These are phyloP conservation scores for Penicillium nordicum DNA, from an alignment of 2,329 filamentous ascomycete genomes.

Conservation along the genomic window DNA sequence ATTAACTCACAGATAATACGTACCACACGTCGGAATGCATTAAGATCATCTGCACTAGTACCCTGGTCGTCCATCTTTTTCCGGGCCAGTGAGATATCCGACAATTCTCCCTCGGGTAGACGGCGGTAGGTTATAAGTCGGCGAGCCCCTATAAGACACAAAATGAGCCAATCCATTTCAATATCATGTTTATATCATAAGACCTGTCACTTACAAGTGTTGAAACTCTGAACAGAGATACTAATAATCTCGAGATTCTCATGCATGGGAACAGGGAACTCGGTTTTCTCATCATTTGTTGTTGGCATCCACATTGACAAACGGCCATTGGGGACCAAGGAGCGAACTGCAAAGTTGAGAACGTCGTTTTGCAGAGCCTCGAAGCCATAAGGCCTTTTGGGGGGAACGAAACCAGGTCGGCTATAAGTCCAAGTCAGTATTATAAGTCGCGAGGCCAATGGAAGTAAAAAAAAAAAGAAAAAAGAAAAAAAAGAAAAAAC, in stretches of 20 bases:
- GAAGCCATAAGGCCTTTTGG: slow-evolving; percentile 91
- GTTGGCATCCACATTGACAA: slow-evolving; percentile 98
- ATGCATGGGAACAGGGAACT: slow-evolving; percentile 73
- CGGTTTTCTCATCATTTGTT: slow-evolving; percentile 71
- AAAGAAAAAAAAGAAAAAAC: too few relatives aligned
- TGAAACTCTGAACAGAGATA: slow-evolving; percentile 82
- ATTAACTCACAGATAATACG: background rate
- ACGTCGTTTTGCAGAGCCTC: slow-evolving; percentile 87
- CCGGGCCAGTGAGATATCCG: slow-evolving; percentile 34
- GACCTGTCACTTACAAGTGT: slow-evolving; percentile 64
- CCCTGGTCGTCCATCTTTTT: slow-evolving; percentile 37
- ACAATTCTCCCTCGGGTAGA: slow-evolving; percentile 55
- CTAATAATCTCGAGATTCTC: slow-evolving; percentile 69
- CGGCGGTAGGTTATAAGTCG: slow-evolving; percentile 82
- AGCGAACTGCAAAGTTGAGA: slow-evolving; percentile 72
- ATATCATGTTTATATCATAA: background rate
- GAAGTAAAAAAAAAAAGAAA: slow-evolving; percentile 20
- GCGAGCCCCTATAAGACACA: slow-evolving; percentile 65
- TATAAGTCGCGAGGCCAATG: background rate
- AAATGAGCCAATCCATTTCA: slow-evolving; percentile 1
- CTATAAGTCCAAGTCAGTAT: slow-evolving; percentile 32
- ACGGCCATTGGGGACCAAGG: slow-evolving; percentile 73
- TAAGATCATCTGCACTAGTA: slow-evolving; percentile 62
- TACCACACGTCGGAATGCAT: slow-evolving; percentile 60
- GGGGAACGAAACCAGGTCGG: slow-evolving; percentile 69